These are phyloP conservation scores for Saraca asoca DNA, from an alignment of 331 rosid species.

Conservation along the genomic window DNA sequence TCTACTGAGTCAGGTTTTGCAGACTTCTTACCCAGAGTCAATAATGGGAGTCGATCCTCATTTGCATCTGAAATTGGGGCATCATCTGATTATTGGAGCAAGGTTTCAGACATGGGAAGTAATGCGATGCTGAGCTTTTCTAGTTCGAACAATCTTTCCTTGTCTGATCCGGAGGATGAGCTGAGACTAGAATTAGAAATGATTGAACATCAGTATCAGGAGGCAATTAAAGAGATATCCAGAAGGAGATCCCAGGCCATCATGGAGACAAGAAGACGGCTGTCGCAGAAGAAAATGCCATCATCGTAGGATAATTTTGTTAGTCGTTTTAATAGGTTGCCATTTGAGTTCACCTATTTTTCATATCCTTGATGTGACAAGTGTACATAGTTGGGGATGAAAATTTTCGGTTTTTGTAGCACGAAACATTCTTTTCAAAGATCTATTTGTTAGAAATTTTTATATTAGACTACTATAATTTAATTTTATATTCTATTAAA, in stretches of 20 bases:
- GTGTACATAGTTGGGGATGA: too few relatives aligned
- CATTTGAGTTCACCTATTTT: too few relatives aligned
- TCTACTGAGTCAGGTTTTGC: constrained; percentile 38
- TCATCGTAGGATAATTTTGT: constrained; percentile 18
- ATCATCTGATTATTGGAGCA: constrained; percentile 14
- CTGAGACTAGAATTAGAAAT: constrained; percentile 45
- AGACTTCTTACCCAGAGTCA: constrained; percentile 22
- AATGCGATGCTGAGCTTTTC: constrained; percentile 18
- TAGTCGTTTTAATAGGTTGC: neutral
- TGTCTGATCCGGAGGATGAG: constrained; percentile 35
- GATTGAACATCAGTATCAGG: constrained; percentile 51
- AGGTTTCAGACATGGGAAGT: constrained; percentile 25
- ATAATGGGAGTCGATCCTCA: constrained; percentile 35
- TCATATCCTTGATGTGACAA: too few relatives aligned
- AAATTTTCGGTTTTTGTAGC: too few relatives aligned
- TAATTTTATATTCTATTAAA: too few relatives aligned
- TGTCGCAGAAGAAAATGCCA: constrained; percentile 36
- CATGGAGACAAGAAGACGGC: constrained; percentile 45
- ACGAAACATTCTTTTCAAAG: too few relatives aligned
- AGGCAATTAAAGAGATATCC: constrained; percentile 45
- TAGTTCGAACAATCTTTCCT: constrained; percentile 25
- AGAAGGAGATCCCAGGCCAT: constrained; percentile 44
- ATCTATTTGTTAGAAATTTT: too few relatives aligned
- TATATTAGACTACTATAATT: too few relatives aligned
- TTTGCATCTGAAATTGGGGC: constrained; percentile 22